Evolutionary conservation across 164 flowering plant genomes (phyloP), one percentile per base, ranked within the genome.

Genomic region (Dillenia turbinata): DNA sequence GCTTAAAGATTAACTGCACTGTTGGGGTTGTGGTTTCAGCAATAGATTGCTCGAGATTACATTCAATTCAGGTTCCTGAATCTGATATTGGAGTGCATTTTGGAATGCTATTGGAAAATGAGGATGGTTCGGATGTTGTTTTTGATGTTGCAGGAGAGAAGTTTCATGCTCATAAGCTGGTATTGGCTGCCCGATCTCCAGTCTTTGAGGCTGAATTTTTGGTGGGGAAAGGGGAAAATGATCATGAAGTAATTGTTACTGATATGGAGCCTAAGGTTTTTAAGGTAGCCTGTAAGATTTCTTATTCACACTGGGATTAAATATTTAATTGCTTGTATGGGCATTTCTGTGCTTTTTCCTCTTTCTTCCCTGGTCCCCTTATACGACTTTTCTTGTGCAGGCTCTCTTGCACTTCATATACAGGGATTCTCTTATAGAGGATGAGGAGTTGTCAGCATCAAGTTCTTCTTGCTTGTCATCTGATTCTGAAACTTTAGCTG

Each of bases 331-430:
- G 7, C 40, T 33, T 33, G 40, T 33, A 33, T 33, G 40, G 40
- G 13, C 26, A 57, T 33, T 43, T 46, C 49, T 46, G 17, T 16
- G 56, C 33, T 12, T 57, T 11, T 62, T 53, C 47, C n/a, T 46
- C 26, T 44, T 26, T 51, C 19, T 44, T 45, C 51, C 15, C 44
- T 62, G 10, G 47, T 65, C 19, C 47, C 47, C 6, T 33, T 33
- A 4, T 33, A 43, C 57, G 14, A 26, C 67, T 43, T 67, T 12
- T 54, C 15, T 60, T 66, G 54, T 33, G 55, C 80, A 93, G 98
- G 98, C 98, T 40, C 74, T 93, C 79, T 80, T 93, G 65, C 89
- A 91, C 61, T 93, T 83, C 53, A 82, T 93, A 52, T 93, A 93
- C 77, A 75, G 74, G 72, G 98, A 93, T 71, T 61, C 77, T 53